phyloP scores from a whole-genome alignment of 192 early-diverging fungal genomes.

The Entomortierella lignicola region DNA sequence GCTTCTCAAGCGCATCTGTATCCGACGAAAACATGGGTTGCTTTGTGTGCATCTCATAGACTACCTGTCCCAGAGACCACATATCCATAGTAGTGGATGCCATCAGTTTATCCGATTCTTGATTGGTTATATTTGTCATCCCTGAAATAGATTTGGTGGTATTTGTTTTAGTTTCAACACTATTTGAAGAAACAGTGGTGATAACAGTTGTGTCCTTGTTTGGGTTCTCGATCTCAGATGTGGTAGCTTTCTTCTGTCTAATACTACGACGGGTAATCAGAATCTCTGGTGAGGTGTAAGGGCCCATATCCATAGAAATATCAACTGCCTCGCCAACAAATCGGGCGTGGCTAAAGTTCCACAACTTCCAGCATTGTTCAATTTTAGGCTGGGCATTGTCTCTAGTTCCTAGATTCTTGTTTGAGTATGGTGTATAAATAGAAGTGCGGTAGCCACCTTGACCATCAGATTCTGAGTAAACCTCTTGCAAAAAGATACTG shows the following conservation, averaged over 20 bases:
- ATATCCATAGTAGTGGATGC: conserved; percentile 52
- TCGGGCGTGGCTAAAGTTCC: conserved; percentile 44
- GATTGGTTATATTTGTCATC: not conserved
- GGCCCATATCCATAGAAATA: conserved; percentile 24
- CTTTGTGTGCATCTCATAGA: conserved; percentile 47
- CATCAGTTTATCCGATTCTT: conserved; percentile 29
- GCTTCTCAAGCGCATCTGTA: conserved; percentile 41
- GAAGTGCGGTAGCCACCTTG: conserved; percentile 41
- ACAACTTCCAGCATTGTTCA: conserved; percentile 45
- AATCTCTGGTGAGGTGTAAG: conserved; percentile 42
- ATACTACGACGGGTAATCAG: conserved; percentile 15
- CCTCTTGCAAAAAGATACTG: conserved; percentile 41
- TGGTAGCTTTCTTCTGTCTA: not conserved
- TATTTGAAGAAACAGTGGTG: not conserved
- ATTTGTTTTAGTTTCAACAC: conserved; percentile 21
- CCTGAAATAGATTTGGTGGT: conserved; percentile 13
- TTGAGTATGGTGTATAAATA: conserved; percentile 20
- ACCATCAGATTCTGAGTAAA: conserved; percentile 46
- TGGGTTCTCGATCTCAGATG: conserved; percentile 7
- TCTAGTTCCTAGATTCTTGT: not conserved
- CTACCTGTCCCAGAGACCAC: conserved; percentile 53
- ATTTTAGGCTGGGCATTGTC: conserved; percentile 16
- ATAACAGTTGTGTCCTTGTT: conserved; percentile 2
- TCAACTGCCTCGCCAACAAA: conserved; percentile 43
- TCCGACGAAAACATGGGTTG: conserved; percentile 36